Base-by-base conservation (phyloP, 1,139 yeast genomes). In the Zygosaccharomyces pseudobailii region DNA sequence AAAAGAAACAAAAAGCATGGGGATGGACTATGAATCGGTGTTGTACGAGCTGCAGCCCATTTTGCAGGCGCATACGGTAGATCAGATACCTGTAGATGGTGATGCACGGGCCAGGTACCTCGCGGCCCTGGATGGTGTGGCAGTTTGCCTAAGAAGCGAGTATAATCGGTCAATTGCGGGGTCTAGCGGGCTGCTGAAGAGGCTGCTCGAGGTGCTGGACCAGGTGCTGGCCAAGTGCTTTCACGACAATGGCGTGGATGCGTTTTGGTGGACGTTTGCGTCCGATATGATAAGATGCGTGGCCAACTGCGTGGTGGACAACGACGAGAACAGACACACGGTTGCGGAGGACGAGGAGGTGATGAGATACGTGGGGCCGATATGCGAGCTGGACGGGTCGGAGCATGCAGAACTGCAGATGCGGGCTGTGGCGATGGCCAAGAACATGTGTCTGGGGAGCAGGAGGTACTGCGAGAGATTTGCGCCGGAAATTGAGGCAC, bases 241-340 rank as follows among this genome's bases (percentile, higher is more conserved):
- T 10, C 44, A 35, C 9, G 28, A 36, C 6, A 21, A 27, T 21
- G n/a, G 36, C 20, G 28, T 38, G 9, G 37, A 39, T 5, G 17
- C 40, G 3, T 45, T 52, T 10, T 57, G 51, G 47, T 49, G 54
- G 33, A 51, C 49, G 27, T 22, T 66, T 30, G 45, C 52, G 10
- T 60, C 65, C 10, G 68, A 64, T 44, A 22, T 63, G 28, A 51
- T 59, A 2, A 57, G 68, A 45, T 62, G 66, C 41, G 44, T 64
- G 5, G 68, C 68, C 0, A 65, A 65, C 47, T 41, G 59, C 24
- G 40, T 66, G 17, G 62, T 61, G 1, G 68, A 66, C 47, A 61
- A 63, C 43, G 62, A 63, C 43, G 36, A 31, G 2, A 66, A 66
- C 39, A 53, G 69, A 33, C 43, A 49, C 17, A 36, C 55, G n/a